Evolutionary conservation across 768 basidiomycete genomes (phyloP).

Genomic region (Pisolithus tinctorius): DNA sequence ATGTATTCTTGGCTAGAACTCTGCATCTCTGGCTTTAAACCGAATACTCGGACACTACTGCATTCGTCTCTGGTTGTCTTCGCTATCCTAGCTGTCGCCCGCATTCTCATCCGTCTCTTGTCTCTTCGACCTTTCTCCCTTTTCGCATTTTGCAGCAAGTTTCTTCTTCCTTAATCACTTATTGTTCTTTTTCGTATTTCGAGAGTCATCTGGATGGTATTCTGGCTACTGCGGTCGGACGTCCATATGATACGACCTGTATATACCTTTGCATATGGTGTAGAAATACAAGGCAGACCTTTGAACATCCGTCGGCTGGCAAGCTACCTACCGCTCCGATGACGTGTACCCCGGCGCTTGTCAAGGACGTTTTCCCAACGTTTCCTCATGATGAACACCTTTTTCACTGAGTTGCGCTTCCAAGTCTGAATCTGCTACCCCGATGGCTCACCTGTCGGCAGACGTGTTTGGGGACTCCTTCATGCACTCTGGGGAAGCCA

Average conservation of each 20-base stretch:
- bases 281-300: constrained; percentile 4
- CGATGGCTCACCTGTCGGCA: constrained; percentile 25
- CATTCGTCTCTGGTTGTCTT: constrained; percentile 16
- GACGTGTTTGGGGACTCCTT: constrained; percentile 27
- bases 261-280: constrained; percentile 7
- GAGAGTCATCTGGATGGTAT: background rate
- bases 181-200: background rate
- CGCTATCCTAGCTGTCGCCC: constrained; percentile 20
- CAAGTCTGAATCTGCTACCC: constrained; percentile 1
- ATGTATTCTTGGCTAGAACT: constrained; percentile 22
- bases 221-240: background rate
- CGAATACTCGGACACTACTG: constrained; percentile 10
- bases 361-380: background rate
- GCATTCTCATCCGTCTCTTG: background rate
- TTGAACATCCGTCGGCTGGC: background rate
- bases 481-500: constrained; percentile 27
- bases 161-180: background rate
- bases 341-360: background rate
- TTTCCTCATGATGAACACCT: background rate
- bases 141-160: background rate
- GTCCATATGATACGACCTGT: constrained; percentile 3
- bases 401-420: background rate
- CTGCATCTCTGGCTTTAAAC: constrained; percentile 3
- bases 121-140: background rate
- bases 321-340: background rate